These are phyloP conservation scores for Solanum microdontum DNA, from an alignment of 257 asterid genomes.

Conservation along the genomic window DNA sequence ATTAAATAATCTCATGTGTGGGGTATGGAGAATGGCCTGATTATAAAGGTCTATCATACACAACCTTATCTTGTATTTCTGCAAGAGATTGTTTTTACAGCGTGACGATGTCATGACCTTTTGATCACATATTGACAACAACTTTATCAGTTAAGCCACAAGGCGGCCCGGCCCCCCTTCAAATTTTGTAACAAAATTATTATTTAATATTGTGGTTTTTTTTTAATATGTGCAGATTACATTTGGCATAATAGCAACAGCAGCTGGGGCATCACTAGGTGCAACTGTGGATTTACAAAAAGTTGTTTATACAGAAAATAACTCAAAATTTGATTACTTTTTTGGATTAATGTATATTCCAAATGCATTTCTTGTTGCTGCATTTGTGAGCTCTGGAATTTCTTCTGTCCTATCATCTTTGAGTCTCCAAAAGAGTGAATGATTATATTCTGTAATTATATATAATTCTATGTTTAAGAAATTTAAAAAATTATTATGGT, in stretches of 20 bases:
- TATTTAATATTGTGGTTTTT: not conserved
- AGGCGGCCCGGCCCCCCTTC: not conserved
- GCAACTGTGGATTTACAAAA: slow-evolving; percentile 3
- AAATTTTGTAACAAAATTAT: not conserved
- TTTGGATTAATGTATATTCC: not conserved
- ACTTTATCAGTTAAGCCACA: no score
- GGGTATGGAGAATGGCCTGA: not conserved
- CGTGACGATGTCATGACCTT: not conserved
- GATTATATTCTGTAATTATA: not conserved
- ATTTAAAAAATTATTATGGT: not conserved
- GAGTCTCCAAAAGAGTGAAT: not conserved
- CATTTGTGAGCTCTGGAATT: not conserved
- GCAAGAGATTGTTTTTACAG: not conserved
- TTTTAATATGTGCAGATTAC: not conserved
- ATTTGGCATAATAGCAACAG: not conserved
- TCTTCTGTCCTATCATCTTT: slow-evolving; percentile 2
- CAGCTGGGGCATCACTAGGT: slow-evolving; percentile 5
- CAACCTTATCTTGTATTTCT: not conserved
- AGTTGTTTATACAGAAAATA: not conserved
- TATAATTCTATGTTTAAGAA: not conserved
- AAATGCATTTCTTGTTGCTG: not conserved
- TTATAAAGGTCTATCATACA: not conserved
- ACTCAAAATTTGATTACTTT: not conserved
- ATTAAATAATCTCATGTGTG: not conserved
- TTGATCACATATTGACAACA: not conserved